Percentiles rank a stretch among this genome's conserved stretches.
These are phyloP conservation scores for Clathrospora elynae DNA, from an alignment of 2,329 filamentous ascomycete genomes.

Conservation along the genomic window DNA sequence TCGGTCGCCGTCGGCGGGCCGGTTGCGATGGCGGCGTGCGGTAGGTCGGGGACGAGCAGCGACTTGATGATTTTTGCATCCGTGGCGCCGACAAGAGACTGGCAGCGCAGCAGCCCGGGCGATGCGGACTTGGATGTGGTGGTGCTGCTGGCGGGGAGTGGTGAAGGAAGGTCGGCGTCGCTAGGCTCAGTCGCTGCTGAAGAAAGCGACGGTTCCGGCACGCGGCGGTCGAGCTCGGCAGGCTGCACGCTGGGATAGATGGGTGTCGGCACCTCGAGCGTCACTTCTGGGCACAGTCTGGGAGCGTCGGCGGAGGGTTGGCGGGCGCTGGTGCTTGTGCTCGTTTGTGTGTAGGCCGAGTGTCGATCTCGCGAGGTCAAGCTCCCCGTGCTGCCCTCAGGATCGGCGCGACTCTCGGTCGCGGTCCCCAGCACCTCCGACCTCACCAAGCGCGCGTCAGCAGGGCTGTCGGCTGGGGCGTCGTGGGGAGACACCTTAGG, in stretches of 20 bases:
- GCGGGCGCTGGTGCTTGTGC: conserved; percentile 19
- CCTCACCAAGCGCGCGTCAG: conserved; percentile 27
- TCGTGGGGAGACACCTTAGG: conserved; percentile 23
- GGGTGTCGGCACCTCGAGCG: conserved; percentile 45
- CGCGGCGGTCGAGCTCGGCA: conserved; percentile 16
- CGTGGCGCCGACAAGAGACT: conserved; percentile 48
- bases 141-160: conserved; percentile 5
- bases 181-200: conserved; percentile 15
- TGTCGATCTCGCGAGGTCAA: conserved; percentile 26
- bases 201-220: conserved; percentile 19
- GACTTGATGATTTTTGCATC: conserved; percentile 57
- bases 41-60: conserved; percentile 55
- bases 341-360: conserved; percentile 17
- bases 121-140: conserved; percentile 39
- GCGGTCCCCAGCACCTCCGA: conserved; percentile 33
- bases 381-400: conserved; percentile 16
- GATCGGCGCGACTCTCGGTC: conserved; percentile 21
- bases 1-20: conserved; percentile 41
- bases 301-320: conserved; percentile 19
- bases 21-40: conserved; percentile 30
- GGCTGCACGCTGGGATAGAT: conserved; percentile 26
- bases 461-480: conserved; percentile 12
- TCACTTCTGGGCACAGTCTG: conserved; percentile 31
- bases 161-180: conserved; percentile 11
- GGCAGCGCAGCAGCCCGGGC: conserved; percentile 51